Evolutionary conservation across 495 filamentous ascomycete species (phyloP).

Genomic region (Platismatia glauca): DNA sequence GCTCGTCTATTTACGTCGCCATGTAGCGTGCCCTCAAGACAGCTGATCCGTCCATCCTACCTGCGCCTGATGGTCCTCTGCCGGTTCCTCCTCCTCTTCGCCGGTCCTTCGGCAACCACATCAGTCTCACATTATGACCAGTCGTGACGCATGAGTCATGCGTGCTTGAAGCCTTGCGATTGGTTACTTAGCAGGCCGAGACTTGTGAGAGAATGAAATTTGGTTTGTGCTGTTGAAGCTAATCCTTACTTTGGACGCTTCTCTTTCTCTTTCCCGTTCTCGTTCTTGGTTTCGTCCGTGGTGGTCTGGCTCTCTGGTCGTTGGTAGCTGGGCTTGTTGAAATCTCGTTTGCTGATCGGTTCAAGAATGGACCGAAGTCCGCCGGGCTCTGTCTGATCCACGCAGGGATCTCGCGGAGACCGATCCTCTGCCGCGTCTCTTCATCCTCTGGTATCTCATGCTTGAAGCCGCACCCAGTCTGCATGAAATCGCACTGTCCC

Average conservation of each 20-base stretch:
- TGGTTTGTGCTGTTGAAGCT: neutral
- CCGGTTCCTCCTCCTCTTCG: too few species aligned
- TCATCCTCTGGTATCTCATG: slow-evolving; percentile 71
- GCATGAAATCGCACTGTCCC: slow-evolving; percentile 73
- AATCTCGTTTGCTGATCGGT: too few species aligned
- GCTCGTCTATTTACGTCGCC: neutral
- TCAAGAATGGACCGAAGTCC: too few species aligned
- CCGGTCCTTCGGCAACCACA: too few species aligned
- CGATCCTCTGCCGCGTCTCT: slow-evolving; percentile 51
- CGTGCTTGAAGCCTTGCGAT: too few species aligned
- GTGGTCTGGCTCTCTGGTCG: neutral
- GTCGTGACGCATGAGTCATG: too few species aligned
- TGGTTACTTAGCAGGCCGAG: too few species aligned
- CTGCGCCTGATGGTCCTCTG: too few species aligned
- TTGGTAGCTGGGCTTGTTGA: neutral
- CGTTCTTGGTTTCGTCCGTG: neutral
- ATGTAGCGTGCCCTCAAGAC: neutral
- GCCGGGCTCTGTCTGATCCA: slow-evolving; percentile 44
- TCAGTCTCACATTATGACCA: too few species aligned
- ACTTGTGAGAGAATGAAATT: too few species aligned
- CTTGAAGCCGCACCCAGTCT: slow-evolving; percentile 76
- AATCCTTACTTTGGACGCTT: neutral
- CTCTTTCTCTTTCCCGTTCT: neutral
- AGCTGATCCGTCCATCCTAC: too few species aligned
- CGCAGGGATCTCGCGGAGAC: slow-evolving; percentile 45